A percentile compares a stretch with the other conserved stretches of the same genome.
These are phyloP conservation scores for Metarhizium anisopliae DNA, from an alignment of 2,329 filamentous ascomycete species.

Conservation along the genomic window DNA sequence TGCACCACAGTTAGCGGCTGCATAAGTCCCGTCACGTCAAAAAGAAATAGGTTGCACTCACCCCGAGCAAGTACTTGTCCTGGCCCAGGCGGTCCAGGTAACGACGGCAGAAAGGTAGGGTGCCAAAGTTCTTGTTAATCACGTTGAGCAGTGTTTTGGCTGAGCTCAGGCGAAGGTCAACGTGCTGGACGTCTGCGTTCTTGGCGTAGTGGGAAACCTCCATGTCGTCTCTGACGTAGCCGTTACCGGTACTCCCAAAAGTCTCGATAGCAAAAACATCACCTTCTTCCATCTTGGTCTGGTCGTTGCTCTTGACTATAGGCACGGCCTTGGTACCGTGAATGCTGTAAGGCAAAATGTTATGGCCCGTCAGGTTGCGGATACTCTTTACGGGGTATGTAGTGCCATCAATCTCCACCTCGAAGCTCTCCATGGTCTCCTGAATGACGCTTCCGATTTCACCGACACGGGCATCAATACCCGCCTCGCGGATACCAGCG, in stretches of 20 bases:
- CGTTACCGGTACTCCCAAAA: conserved; percentile 87
- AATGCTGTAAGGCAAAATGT: conserved; percentile 81
- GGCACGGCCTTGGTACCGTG: conserved; percentile 91
- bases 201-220: conserved; percentile 87
- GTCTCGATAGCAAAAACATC: conserved; percentile 95
- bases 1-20: conserved; percentile 20
- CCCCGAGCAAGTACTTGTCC: conserved; percentile 86
- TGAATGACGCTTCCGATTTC: conserved; percentile 80
- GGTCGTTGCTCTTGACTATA: conserved; percentile 80
- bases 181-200: conserved; percentile 61
- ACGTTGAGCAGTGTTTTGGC: conserved; percentile 78
- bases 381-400: conserved; percentile 78
- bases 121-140: conserved; percentile 96
- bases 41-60: conserved; percentile 32
- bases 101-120: conserved; percentile 79
- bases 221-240: conserved; percentile 78
- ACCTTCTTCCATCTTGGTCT: conserved; percentile 96
- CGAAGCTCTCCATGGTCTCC: conserved; percentile 89
- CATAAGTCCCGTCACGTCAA: background rate
- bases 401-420: conserved; percentile 72
- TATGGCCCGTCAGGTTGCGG: conserved; percentile 82
- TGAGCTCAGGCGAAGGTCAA: conserved; percentile 67
- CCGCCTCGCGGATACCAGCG: conserved; percentile 75
- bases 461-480: conserved; percentile 82
- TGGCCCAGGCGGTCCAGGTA: conserved; percentile 90